Evolutionary conservation across 768 basidiomycete genomes (phyloP), one percentile per base, ranked within the genome.

Genomic region (Daedalea quercina): DNA sequence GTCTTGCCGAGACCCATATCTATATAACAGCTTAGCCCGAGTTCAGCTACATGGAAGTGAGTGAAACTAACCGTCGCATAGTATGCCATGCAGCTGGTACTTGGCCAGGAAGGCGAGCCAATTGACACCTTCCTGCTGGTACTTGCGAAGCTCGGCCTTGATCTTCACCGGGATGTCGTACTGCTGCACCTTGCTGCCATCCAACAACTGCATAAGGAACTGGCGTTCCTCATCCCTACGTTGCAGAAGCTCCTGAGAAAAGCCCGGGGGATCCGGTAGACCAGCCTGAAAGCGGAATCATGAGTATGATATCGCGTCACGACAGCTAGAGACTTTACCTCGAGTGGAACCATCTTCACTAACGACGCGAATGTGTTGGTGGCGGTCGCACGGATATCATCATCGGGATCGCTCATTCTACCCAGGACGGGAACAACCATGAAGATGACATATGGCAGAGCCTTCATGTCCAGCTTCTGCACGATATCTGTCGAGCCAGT

Each of bases 1-100:
- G 94, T 97, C 73, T 99, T 99, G 8, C 96, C 96, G 8, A 99
- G 82, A 53, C 96, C 96, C 95, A 98, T 99, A 65, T 99, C 95
- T 98, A 60, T 65, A 44, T 28, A 28, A 48, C n/a, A 26, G 9
- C 34, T 9, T 20, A 41, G 23, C 19, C 17, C n/a, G 24, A 17
- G 8, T 49, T 24, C 25, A 37, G 23, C 2, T 25, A 13, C 43
- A 28, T n/a, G 25, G 17, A 17, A 6, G 4, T 3, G 15, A 17
- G n/a, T 22, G 25, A 15, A 19, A 65, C 80, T 57, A 61, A 93
- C 95, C 96, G 63, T 99, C 96, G 65, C 96, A 99, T 25, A 99
- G 82, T 61, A 98, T 91, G 13, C 96, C 96, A 65, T 99, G 96
- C 2, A 99, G 70, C 63, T 98, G 96, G 66, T 96, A 99, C 66